These are phyloP conservation scores for Saccharomyces hybrid DNA, from an alignment of 1,139 yeast species.

Conservation along the genomic window DNA sequence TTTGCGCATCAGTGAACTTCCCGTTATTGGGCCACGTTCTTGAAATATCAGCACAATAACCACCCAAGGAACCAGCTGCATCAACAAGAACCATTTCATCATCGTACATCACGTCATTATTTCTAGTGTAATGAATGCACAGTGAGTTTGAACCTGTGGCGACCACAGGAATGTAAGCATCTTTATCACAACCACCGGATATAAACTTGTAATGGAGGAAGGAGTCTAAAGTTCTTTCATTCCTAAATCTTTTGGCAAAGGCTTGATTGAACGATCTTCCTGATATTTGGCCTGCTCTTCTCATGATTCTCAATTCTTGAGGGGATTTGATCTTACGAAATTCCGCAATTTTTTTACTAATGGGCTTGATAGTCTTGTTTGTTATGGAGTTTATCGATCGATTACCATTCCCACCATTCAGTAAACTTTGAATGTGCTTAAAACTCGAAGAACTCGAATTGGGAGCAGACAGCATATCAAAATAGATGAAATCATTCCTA, in stretches of 20 bases:
- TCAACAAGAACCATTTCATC: slow-evolving; percentile 88
- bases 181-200: slow-evolving; percentile 78
- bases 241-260: slow-evolving; percentile 53
- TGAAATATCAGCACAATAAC: slow-evolving; percentile 92
- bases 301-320: slow-evolving; percentile 70
- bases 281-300: slow-evolving; percentile 73
- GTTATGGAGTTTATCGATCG: slow-evolving; percentile 11
- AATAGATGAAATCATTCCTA: slow-evolving; percentile 43
- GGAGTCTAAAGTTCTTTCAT: slow-evolving; percentile 76
- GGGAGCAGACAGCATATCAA: slow-evolving; percentile 32
- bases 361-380: slow-evolving; percentile 12
- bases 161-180: slow-evolving; percentile 92
- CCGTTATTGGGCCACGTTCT: slow-evolving; percentile 89
- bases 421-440: neutral
- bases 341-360: slow-evolving; percentile 38
- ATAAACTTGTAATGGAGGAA: slow-evolving; percentile 77
- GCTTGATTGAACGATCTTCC: slow-evolving; percentile 80
- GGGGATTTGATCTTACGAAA: slow-evolving; percentile 66
- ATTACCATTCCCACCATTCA: slow-evolving; percentile 27
- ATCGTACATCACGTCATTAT: slow-evolving; percentile 65
- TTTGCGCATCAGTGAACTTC: slow-evolving; percentile 68
- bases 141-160: slow-evolving; percentile 87
- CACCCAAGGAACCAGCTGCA: slow-evolving; percentile 92
- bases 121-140: slow-evolving; percentile 84
- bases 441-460: neutral